Conservation (phyloP, 805 yeast genomes). For the Metschnikowia rubicola region DNA sequence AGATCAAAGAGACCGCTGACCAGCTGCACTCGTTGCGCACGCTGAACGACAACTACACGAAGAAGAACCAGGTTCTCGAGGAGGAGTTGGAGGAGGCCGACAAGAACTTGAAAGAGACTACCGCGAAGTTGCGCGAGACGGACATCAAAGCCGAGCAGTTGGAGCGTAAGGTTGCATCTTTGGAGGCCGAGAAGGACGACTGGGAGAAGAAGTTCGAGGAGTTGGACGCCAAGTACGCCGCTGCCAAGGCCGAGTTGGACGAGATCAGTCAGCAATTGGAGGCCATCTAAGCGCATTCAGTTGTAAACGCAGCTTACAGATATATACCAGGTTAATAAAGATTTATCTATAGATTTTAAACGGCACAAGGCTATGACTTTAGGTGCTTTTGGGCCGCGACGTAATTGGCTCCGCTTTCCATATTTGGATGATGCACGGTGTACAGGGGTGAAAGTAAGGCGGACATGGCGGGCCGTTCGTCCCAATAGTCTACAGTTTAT, state of each 20-base stretch:
- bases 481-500: no score
- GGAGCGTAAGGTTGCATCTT: slow-evolving; percentile 88
- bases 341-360: no score
- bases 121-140: slow-evolving; percentile 89
- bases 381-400: no score
- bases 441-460: no score
- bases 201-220: slow-evolving; percentile 87
- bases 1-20: slow-evolving; percentile 82
- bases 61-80: slow-evolving; percentile 85
- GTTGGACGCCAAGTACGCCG: slow-evolving; percentile 71
- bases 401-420: neutral
- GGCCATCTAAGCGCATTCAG: slow-evolving; percentile 41
- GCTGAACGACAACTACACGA: slow-evolving; percentile 84
- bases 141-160: slow-evolving; percentile 95
- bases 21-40: slow-evolving; percentile 86
- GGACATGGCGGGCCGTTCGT: no score
- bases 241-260: slow-evolving; percentile 90
- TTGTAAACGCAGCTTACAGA: neutral
- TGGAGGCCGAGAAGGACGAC: slow-evolving; percentile 88
- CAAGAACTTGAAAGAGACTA: slow-evolving; percentile 85
- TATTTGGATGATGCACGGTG: neutral
- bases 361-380: no score
- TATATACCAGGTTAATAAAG: neutral
- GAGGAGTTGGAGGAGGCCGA: slow-evolving; percentile 90
- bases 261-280: slow-evolving; percentile 96